Base-by-base conservation (phyloP, 78 protist species). In the Emiliania huxleyi region DNA sequence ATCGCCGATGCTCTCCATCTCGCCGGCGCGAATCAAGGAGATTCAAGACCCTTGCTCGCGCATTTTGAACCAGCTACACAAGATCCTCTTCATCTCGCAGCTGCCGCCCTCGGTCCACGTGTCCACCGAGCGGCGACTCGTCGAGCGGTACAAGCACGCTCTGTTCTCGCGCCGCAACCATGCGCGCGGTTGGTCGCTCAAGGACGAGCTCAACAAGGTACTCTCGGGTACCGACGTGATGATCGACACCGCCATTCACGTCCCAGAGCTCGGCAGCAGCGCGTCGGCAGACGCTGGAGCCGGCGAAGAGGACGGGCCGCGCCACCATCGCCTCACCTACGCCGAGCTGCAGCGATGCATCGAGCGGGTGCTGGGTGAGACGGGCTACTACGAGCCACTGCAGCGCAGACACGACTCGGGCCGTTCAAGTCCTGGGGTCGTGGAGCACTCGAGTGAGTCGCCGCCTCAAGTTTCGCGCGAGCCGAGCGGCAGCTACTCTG, bases 321-420 rank as follows among this genome's bases (percentile, higher is more conserved):
- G n/a, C n/a, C n/a, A 73, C 56, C 56, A 44, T 1, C 56, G 56
- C 56, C 0, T 81, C 35, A 44, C 29, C 25, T 81, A 81, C 89
- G 89, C 42, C 56, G 38, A 1, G 40, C 49, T 81, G 42, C 89
- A 81, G 55, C 89, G 33, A 19, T 23, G 5, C 49, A 81, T 81
- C 29, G 89, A 81, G 56, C 55, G 44, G 38, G 89, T 81, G 89
- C 89, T 81, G 15, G 33, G 35, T 0, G 89, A 44, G 15, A 81
- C 89, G n/a, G 89, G 89, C 3, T 81, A 81, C 56, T 81, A 81
- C 89, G 22, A 25, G n/a, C n/a, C n/a, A n/a, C n/a, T n/a, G n/a
- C n/a, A n/a, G n/a, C n/a, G n/a, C n/a, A n/a, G n/a, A n/a, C n/a
- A n/a, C n/a, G n/a, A n/a, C n/a, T n/a, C n/a, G n/a, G n/a, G n/a